Conservation (phyloP, 768 basidiomycete genomes). For the Podaxis rugospora region DNA sequence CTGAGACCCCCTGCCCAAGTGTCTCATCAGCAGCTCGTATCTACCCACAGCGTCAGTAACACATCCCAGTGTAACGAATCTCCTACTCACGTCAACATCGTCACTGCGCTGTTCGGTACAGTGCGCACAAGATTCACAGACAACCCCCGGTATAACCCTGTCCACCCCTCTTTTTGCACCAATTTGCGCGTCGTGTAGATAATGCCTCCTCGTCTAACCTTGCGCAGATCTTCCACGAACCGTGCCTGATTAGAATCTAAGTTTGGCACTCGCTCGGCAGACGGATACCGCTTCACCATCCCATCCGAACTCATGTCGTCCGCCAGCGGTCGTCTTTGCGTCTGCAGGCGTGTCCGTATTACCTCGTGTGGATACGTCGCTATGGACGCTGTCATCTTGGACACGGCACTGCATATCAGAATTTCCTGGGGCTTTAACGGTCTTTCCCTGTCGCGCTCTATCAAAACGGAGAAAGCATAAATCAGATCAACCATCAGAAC, state of each 20-base stretch:
- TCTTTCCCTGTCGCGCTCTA: slow-evolving; percentile 41
- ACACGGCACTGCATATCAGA: slow-evolving; percentile 84
- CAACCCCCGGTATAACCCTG: slow-evolving; percentile 86
- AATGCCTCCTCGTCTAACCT: slow-evolving; percentile 48
- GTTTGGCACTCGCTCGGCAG: slow-evolving; percentile 5
- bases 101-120: slow-evolving; percentile 94
- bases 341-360: slow-evolving; percentile 95
- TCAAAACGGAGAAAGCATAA: not conserved
- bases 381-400: slow-evolving; percentile 95
- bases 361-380: slow-evolving; percentile 99
- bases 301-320: slow-evolving; percentile 57
- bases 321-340: slow-evolving; percentile 63
- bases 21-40: slow-evolving; percentile 53
- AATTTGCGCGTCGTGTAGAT: slow-evolving; percentile 71
- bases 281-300: slow-evolving; percentile 49
- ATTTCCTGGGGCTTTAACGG: slow-evolving; percentile 63
- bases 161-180: slow-evolving; percentile 80
- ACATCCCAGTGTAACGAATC: not conserved
- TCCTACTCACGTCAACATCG: slow-evolving; percentile 80
- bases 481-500: slow-evolving; percentile 5
- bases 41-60: slow-evolving; percentile 20
- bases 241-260: slow-evolving; percentile 10
- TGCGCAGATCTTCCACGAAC: slow-evolving; percentile 9
- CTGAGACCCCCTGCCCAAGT: slow-evolving; percentile 33
- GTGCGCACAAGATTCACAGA: slow-evolving; percentile 93